Conservation (phyloP, 2,329 filamentous ascomycete species). For the Aureobasidium namibiae region DNA sequence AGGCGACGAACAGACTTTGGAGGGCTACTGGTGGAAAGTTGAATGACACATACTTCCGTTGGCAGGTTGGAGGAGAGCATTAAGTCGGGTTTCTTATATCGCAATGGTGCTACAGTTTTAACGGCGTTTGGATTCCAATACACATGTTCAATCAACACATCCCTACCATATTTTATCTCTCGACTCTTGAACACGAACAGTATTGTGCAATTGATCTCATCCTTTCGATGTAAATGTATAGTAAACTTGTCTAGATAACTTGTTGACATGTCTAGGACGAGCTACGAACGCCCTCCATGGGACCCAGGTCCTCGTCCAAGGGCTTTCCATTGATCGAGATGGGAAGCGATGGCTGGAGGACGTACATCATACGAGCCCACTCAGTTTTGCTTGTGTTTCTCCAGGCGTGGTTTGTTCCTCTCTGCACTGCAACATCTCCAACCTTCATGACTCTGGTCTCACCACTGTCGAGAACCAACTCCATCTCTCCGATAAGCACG, state of each 20-base stretch:
- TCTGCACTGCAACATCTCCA: slow-evolving; percentile 26
- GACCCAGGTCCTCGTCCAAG: slow-evolving; percentile 25
- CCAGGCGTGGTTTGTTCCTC: slow-evolving; percentile 29
- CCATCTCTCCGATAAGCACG: slow-evolving; percentile 26
- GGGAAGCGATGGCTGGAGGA: slow-evolving; percentile 24
- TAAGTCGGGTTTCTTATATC: not conserved
- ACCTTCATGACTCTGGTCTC: slow-evolving; percentile 23
- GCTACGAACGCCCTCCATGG: slow-evolving; percentile 21
- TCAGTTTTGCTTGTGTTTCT: slow-evolving; percentile 25
- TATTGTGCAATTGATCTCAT: not conserved
- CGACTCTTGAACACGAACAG: no score
- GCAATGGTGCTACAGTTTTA: not conserved
- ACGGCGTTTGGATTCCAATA: not conserved
- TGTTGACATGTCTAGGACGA: not conserved
- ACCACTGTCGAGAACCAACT: slow-evolving; percentile 25
- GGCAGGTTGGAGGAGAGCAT: slow-evolving; percentile 46
- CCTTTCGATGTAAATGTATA: not conserved
- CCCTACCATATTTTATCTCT: no score
- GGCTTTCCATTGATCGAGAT: slow-evolving; percentile 22
- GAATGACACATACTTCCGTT: slow-evolving; percentile 42
- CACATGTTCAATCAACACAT: not conserved
- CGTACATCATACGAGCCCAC: slow-evolving; percentile 28
- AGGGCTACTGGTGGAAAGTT: slow-evolving; percentile 41
- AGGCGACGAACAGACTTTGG: slow-evolving; percentile 41
- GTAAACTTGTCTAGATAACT: not conserved